Evolutionary conservation across 257 asterid species (phyloP).

Genomic region (Phtheirospermum japonicum): DNA sequence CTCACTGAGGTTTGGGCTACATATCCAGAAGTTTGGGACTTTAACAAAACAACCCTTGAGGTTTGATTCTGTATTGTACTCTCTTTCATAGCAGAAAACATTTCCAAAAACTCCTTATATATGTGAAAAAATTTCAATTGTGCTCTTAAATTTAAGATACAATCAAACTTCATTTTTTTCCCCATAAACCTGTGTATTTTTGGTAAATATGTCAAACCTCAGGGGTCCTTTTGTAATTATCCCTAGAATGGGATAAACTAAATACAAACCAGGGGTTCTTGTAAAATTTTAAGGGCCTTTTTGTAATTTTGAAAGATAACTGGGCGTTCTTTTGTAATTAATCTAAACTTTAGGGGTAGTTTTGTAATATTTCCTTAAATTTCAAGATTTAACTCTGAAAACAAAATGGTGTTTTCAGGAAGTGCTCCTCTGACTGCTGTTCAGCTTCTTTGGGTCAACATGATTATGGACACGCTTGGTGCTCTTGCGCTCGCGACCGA

Average conservation of each 20-base stretch:
- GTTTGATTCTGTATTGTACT: neutral
- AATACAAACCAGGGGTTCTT: too few species aligned
- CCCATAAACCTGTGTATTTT: too few species aligned
- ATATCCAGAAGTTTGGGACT: neutral
- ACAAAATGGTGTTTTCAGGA: conserved; percentile 42
- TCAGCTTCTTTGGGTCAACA: conserved; percentile 97
- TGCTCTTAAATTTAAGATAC: neutral
- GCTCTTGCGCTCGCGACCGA: conserved; percentile 97
- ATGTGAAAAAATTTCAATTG: neutral
- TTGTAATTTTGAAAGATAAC: neutral
- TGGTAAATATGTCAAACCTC: neutral
- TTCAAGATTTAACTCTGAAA: neutral
- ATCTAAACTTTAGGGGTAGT: neutral
- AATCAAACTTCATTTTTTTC: neutral
- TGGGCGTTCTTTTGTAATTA: neutral
- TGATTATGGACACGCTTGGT: conserved; percentile 98
- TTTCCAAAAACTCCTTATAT: neutral
- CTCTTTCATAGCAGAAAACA: neutral
- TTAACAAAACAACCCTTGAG: neutral
- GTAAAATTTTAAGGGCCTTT: too few species aligned
- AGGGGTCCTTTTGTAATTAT: neutral
- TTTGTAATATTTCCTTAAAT: neutral
- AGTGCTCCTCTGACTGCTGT: conserved; percentile 97
- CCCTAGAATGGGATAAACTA: neutral
- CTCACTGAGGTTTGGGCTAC: too few species aligned